Conservation (phyloP, 495 filamentous ascomycete species). For the Physcia stellaris region DNA sequence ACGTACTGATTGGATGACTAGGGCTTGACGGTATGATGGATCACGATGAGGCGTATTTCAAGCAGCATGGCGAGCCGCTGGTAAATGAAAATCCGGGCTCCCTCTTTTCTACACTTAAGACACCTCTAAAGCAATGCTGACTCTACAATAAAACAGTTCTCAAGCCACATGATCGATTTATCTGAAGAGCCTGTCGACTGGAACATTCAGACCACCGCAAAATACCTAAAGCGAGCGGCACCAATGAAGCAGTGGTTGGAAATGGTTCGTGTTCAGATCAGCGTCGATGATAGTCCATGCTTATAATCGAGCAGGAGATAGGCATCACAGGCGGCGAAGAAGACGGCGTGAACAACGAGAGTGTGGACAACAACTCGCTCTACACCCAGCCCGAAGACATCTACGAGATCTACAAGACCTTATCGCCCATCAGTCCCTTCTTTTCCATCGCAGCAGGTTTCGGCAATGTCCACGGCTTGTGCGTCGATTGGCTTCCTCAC, state of each 20-base stretch:
- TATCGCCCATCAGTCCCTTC: slow-evolving; percentile 72
- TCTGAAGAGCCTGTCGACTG: slow-evolving; percentile 74
- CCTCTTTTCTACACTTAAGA: too few species aligned
- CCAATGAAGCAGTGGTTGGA: slow-evolving; percentile 98
- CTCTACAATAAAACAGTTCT: too few species aligned
- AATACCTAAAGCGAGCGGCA: slow-evolving; percentile 79
- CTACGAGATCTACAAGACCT: slow-evolving; percentile 69
- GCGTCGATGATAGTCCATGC: not conserved
- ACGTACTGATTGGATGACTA: too few species aligned
- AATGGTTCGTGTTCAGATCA: slow-evolving; percentile 52
- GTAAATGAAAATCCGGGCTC: too few species aligned
- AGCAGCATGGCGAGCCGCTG: slow-evolving; percentile 82
- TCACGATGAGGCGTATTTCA: slow-evolving; percentile 85
- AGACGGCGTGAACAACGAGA: slow-evolving; percentile 71
- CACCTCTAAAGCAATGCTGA: too few species aligned
- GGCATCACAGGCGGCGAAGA: slow-evolving; percentile 94
- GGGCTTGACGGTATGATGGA: slow-evolving; percentile 92
- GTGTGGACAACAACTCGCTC: slow-evolving; percentile 86
- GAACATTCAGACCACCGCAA: slow-evolving; percentile 83
- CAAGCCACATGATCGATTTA: slow-evolving; percentile 94
- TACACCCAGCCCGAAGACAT: slow-evolving; percentile 98
- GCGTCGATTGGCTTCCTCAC: too few species aligned
- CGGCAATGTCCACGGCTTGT: slow-evolving; percentile 97
- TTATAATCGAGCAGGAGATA: slow-evolving; percentile 44
- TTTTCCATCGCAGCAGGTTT: slow-evolving; percentile 98